A percentile compares a stretch with the other conserved stretches of the same genome.
phyloP scores from a whole-genome alignment of 208 protist species.

The Herpetomonas muscarum region DNA sequence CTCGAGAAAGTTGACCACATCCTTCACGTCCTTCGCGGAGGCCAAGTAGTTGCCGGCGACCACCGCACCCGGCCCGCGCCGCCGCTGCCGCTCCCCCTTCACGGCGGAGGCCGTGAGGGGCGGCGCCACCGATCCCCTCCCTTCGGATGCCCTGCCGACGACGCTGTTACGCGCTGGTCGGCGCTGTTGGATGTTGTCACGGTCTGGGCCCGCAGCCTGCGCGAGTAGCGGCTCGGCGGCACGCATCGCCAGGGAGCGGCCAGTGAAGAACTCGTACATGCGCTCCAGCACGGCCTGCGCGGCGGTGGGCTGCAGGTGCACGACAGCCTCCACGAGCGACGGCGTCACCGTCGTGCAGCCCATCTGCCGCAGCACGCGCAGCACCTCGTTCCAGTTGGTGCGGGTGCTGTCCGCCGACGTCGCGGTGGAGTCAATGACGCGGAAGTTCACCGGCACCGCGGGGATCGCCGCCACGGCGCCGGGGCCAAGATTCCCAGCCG shows the following conservation, averaged over 20 bases:
- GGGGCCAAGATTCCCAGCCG: too few relatives aligned
- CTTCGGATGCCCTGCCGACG: too few relatives aligned
- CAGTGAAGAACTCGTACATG: constrained; percentile 81
- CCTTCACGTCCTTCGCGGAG: not conserved
- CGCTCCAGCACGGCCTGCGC: constrained; percentile 55
- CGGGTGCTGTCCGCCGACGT: constrained; percentile 66
- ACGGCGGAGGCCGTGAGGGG: too few relatives aligned
- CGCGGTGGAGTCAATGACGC: constrained; percentile 75
- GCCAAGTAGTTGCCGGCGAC: not conserved
- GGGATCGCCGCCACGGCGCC: not conserved
- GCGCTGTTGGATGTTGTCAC: not conserved
- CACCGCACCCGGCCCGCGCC: not conserved
- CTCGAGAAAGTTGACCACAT: constrained; percentile 3
- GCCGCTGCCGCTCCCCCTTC: too few relatives aligned
- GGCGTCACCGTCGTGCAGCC: constrained; percentile 37
- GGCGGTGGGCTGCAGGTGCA: constrained; percentile 52
- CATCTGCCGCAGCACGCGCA: constrained; percentile 42
- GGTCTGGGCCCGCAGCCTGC: not conserved
- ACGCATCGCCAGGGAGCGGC: constrained; percentile 29
- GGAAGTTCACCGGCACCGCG: constrained; percentile 60
- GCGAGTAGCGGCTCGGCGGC: constrained; percentile 11
- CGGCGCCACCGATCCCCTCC: too few relatives aligned
- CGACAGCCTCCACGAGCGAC: constrained; percentile 54
- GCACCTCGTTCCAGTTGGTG: constrained; percentile 86
- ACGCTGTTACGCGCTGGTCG: not conserved